Percentiles rank a stretch among this genome's conserved stretches.
These are phyloP conservation scores for Leccinum pellstonianum DNA, from an alignment of 768 basidiomycete species.

Conservation along the genomic window DNA sequence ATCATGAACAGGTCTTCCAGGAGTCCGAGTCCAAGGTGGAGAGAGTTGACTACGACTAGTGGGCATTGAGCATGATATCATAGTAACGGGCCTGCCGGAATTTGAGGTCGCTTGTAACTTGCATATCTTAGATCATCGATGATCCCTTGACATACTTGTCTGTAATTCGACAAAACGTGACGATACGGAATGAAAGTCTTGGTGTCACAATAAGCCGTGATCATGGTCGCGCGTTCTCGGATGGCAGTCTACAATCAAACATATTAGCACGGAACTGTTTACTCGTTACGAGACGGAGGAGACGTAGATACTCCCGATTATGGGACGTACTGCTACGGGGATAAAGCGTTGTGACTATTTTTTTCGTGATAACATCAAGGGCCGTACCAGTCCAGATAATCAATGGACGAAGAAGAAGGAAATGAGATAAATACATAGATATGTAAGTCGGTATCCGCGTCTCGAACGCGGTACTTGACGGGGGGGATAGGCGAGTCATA, in stretches of 20 bases:
- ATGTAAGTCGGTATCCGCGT: not conserved
- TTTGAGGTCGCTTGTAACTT: no score
- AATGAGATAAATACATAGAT: not conserved
- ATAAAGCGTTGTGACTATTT: not conserved
- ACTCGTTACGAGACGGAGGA: not conserved
- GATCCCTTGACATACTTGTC: not conserved
- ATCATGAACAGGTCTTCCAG: no score
- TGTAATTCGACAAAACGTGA: not conserved
- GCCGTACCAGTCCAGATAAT: not conserved
- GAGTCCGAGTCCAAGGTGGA: no score
- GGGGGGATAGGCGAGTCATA: slow-evolving; percentile 7
- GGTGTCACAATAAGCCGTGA: no score
- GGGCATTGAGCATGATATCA: not conserved
- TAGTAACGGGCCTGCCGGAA: no score
- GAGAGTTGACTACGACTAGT: not conserved
- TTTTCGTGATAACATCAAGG: not conserved
- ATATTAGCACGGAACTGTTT: not conserved
- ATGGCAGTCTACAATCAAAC: not conserved
- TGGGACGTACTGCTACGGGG: not conserved
- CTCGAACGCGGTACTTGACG: not conserved
- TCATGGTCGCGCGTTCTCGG: not conserved
- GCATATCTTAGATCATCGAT: no score
- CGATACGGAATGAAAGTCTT: not conserved
- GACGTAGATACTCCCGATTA: not conserved
- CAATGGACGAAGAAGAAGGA: not conserved